These are phyloP conservation scores for Moniliella sp. DNA, from an alignment of 1,284 basidiomycete genomes.

Conservation along the genomic window DNA sequence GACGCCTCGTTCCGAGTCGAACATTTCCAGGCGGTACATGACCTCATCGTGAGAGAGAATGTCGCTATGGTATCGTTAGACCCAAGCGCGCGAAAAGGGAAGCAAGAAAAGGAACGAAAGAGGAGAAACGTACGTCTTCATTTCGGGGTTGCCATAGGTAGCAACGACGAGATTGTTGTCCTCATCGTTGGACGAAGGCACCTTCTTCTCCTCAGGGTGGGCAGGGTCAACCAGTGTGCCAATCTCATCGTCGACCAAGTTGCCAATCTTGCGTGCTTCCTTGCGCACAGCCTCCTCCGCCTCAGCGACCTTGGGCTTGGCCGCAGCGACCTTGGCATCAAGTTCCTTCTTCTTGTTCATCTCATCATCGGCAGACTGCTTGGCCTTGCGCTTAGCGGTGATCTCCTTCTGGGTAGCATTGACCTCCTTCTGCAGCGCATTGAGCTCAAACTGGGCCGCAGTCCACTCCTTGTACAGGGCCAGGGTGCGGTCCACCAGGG, in stretches of 20 bases:
- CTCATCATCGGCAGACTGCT: constrained; percentile 69
- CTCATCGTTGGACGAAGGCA: constrained; percentile 71
- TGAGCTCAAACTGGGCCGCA: constrained; percentile 63
- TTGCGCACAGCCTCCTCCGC: constrained; percentile 56
- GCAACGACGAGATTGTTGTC: constrained; percentile 71
- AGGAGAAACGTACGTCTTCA: no score
- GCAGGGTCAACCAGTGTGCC: no score
- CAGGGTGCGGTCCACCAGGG: constrained; percentile 79
- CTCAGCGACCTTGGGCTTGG: constrained; percentile 41
- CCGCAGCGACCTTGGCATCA: constrained; percentile 53
- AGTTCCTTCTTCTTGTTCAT: constrained; percentile 55
- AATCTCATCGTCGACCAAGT: constrained; percentile 80
- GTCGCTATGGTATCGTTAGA: constrained; percentile 42
- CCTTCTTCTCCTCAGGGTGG: no score
- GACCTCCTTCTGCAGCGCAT: constrained; percentile 55
- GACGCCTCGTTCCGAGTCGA: constrained; percentile 71
- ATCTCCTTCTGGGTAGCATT: constrained; percentile 86
- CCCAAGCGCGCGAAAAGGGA: no score
- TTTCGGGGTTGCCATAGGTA: no score
- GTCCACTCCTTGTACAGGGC: constrained; percentile 79
- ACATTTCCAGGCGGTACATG: constrained; percentile 69
- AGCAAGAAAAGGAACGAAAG: no score
- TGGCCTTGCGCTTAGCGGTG: constrained; percentile 73
- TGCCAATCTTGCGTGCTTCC: constrained; percentile 65
- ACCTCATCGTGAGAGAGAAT: constrained; percentile 94